A percentile compares a stretch with the other conserved stretches of the same genome.
phyloP scores from a whole-genome alignment of 768 basidiomycete species.

The Tremella mesenterica region DNA sequence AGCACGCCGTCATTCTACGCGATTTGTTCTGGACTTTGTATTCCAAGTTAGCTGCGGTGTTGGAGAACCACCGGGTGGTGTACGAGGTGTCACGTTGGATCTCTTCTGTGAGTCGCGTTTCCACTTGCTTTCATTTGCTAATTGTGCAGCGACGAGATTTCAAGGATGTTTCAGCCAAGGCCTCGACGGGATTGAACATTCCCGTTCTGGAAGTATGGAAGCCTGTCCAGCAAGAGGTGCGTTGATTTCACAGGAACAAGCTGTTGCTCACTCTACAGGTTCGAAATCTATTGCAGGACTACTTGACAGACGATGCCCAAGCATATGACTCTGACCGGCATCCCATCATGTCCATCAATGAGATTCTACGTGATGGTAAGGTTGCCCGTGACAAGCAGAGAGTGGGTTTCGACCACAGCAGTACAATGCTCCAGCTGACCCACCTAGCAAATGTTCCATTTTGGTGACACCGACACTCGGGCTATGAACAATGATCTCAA shows the following conservation, averaged over 20 bases:
- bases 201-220: slow-evolving; percentile 80
- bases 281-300: slow-evolving; percentile 71
- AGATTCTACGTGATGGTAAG: slow-evolving; percentile 76
- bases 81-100: slow-evolving; percentile 87
- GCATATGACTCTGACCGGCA: slow-evolving; percentile 69
- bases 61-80: slow-evolving; percentile 79
- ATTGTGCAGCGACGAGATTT: slow-evolving; percentile 72
- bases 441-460: slow-evolving; percentile 77
- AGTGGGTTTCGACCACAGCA: too few relatives aligned
- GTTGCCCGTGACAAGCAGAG: slow-evolving; percentile 69
- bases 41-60: slow-evolving; percentile 87
- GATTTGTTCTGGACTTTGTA: slow-evolving; percentile 97
- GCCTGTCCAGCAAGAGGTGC: slow-evolving; percentile 79
- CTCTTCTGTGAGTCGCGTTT: slow-evolving; percentile 62
- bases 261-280: slow-evolving; percentile 52
- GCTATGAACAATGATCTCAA: slow-evolving; percentile 59
- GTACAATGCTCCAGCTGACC: background rate
- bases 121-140: slow-evolving; percentile 4
- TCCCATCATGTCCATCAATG: slow-evolving; percentile 86
- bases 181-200: slow-evolving; percentile 48
- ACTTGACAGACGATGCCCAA: slow-evolving; percentile 84
- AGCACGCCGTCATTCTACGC: slow-evolving; percentile 67
- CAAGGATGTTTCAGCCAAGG: slow-evolving; percentile 72
- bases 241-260: too few relatives aligned
- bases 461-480: slow-evolving; percentile 80